Conservation (phyloP, 176 grass and related monocot genomes). For the Aegilops umbellulata region DNA sequence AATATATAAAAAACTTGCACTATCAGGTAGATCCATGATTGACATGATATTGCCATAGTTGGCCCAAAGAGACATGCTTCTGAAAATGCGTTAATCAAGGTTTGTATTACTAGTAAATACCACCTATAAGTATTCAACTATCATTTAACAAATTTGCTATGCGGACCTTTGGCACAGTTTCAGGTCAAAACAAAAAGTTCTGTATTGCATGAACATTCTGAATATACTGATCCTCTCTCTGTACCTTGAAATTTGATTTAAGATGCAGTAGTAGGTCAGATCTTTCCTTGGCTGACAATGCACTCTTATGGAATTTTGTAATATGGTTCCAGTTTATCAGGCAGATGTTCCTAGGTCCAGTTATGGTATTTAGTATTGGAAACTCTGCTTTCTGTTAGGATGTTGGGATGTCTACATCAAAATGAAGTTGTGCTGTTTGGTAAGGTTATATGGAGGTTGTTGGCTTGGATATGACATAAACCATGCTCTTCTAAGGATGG, state of each 20-base stretch:
- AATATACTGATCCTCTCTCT: background rate
- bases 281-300: background rate
- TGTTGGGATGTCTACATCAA: conserved; percentile 40
- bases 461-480: background rate
- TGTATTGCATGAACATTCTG: background rate
- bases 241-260: background rate
- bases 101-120: background rate
- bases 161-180: background rate
- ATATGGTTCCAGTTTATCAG: conserved; percentile 12
- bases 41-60: conserved; percentile 11
- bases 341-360: conserved; percentile 28
- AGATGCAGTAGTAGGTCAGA: background rate
- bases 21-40: background rate
- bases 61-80: background rate
- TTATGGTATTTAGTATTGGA: conserved; percentile 34
- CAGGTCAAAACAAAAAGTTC: background rate
- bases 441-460: conserved; percentile 15
- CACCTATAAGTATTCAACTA: background rate
- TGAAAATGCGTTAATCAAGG: background rate
- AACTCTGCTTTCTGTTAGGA: conserved; percentile 35
- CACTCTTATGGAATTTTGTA: too few species aligned
- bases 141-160: background rate
- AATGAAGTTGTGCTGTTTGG: conserved; percentile 28
- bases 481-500: background rate
- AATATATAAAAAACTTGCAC: background rate